Evolutionary conservation across 2,329 filamentous ascomycete species (phyloP), one percentile per base, ranked within the genome.

Genomic region (Trichophyton verrucosum): DNA sequence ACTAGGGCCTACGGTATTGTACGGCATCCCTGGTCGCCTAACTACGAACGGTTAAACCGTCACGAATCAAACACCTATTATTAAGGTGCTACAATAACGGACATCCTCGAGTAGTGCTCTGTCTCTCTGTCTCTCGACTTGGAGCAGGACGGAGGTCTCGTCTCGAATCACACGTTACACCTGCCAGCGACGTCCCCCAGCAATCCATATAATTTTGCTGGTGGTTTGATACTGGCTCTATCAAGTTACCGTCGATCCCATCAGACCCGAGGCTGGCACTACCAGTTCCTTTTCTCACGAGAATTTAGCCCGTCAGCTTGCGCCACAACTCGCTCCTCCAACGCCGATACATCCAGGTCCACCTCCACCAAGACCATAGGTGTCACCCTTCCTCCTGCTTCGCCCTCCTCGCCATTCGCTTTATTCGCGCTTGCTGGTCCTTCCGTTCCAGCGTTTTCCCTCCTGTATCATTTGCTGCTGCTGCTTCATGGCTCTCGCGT

Each of bases 221-320:
- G n/a, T 27, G 51, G n/a, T n/a, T 51, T 51, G 46, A 17, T 36
- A 55, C 11, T 55, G 30, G 51, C 51, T 55, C 27, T 55, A 17
- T 55, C 51, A n/a, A 55, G 51, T 33, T 38, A 36, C 30, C 33
- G 51, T 36, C 51, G 51, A 55, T 55, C 51, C 15, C 51, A 33
- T 55, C 30, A 36, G 51, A 55, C 51, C 51, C 30, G 51, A 55
- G 51, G 51, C 51, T 55, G 30, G 51, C 51, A 55, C 57, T 44
- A 20, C 30, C 57, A 55, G 49, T 55, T 55, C 49, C 11, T 17
- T 36, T 55, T 22, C 51, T 36, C 30, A n/a, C 47, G 56, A 44
- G 40, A 42, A 44, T n/a, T 27, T 42, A 58, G 36, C 56, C 56
- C 56, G 56, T 58, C 57, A 59, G 57, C 57, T 59, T 59, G 57